phyloP scores from a whole-genome alignment of 805 yeast genomes.

The Kuraishia molischiana region DNA sequence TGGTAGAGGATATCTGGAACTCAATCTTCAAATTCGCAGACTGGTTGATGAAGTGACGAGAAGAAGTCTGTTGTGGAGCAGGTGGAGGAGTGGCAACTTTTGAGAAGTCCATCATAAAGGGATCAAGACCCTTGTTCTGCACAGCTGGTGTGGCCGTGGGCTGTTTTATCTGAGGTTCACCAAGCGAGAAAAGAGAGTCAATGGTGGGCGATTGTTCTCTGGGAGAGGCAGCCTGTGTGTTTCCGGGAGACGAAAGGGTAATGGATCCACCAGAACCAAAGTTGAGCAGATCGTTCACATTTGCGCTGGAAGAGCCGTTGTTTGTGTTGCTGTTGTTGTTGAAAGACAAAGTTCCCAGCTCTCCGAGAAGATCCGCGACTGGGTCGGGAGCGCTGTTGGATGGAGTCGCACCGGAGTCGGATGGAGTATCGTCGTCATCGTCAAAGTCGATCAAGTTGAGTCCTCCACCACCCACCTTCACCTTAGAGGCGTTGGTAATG shows the following conservation, averaged over 20 bases:
- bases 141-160: slow-evolving; percentile 2
- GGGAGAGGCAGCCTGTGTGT: slow-evolving; percentile 5
- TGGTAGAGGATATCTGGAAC: slow-evolving; percentile 12
- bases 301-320: background rate
- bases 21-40: slow-evolving; percentile 15
- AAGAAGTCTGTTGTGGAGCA: background rate
- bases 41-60: slow-evolving; percentile 2
- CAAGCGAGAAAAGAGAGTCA: background rate
- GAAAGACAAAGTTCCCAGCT: slow-evolving; percentile 54
- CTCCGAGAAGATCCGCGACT: slow-evolving; percentile 65
- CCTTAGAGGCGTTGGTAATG: slow-evolving; percentile 38
- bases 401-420: slow-evolving; percentile 19
- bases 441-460: slow-evolving; percentile 55
- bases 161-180: background rate
- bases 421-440: slow-evolving; percentile 45
- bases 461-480: slow-evolving; percentile 25
- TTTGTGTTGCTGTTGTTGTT: slow-evolving; percentile 11
- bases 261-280: slow-evolving; percentile 7
- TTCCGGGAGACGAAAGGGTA: slow-evolving; percentile 6
- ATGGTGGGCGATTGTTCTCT: slow-evolving; percentile 1
- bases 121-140: slow-evolving; percentile 14
- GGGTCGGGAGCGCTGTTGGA: slow-evolving; percentile 20
- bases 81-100: slow-evolving; percentile 5
- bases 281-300: background rate
- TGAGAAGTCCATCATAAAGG: slow-evolving; percentile 23